These are phyloP conservation scores for Castanea sativa DNA, from an alignment of 306 rosid genomes.

Conservation along the genomic window DNA sequence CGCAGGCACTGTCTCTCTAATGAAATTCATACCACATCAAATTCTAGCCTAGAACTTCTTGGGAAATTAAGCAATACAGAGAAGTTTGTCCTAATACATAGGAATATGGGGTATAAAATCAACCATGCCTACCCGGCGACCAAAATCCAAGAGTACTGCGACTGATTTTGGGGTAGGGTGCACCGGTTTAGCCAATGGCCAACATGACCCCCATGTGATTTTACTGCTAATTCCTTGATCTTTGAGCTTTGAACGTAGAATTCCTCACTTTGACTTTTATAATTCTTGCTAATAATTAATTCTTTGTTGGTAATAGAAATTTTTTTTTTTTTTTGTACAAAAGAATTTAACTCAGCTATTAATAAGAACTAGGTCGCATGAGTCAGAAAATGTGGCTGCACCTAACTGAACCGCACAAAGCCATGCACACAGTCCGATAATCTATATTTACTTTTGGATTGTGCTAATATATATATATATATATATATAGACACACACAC, in stretches of 20 bases:
- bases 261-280: conserved; percentile 30
- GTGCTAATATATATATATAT: too few relatives aligned
- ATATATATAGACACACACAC: too few relatives aligned
- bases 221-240: conserved; percentile 40
- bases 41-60: conserved; percentile 2
- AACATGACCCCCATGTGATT: conserved; percentile 43
- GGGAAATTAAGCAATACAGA: conserved; percentile 27
- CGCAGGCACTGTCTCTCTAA: background rate
- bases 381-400: conserved; percentile 5
- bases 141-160: conserved; percentile 6
- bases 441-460: too few relatives aligned
- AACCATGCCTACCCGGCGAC: conserved; percentile 18
- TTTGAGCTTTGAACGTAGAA: conserved; percentile 35
- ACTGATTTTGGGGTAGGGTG: conserved; percentile 29
- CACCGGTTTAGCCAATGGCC: conserved; percentile 20
- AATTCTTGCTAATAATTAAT: background rate
- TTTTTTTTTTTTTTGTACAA: background rate
- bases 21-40: background rate
- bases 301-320: too few relatives aligned
- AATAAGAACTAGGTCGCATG: background rate
- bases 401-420: background rate
- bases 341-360: background rate
- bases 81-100: conserved; percentile 10
- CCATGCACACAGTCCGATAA: background rate
- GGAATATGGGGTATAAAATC: conserved; percentile 1